phyloP scores from a whole-genome alignment of 2,329 filamentous ascomycete genomes.

The Pseudogymnoascus sp. region DNA sequence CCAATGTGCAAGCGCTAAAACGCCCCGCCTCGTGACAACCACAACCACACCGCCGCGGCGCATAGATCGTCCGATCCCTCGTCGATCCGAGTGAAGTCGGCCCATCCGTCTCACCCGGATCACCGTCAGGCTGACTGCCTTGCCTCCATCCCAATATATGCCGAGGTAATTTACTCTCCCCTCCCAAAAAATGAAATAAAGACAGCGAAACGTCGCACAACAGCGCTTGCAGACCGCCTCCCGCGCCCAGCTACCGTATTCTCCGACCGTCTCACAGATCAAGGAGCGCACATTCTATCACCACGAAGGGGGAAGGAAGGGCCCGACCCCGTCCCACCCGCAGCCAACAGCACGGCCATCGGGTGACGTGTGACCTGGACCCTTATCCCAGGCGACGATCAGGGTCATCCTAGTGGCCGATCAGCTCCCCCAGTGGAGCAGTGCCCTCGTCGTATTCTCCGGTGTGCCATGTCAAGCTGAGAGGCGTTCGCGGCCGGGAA shows the following conservation, averaged over 20 bases:
- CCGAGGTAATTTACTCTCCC: background rate
- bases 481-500: background rate
- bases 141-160: background rate
- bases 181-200: background rate
- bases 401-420: background rate
- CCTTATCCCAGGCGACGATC: background rate
- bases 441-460: background rate
- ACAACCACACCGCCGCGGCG: background rate
- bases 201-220: background rate
- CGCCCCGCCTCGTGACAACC: slow-evolving; percentile 3
- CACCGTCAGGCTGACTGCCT: background rate
- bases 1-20: background rate
- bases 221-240: background rate
- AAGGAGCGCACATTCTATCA: background rate
- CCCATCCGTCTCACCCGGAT: background rate
- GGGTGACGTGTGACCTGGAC: background rate
- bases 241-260: background rate
- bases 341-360: background rate
- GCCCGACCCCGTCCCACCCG: slow-evolving; percentile 3
- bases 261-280: background rate
- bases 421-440: background rate
- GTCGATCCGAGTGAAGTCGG: background rate
- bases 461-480: background rate
- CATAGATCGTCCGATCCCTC: background rate
- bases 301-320: background rate